phyloP scores from a whole-genome alignment of 352 stramenopile species.

The Globisporangium rhizosaccharum region DNA sequence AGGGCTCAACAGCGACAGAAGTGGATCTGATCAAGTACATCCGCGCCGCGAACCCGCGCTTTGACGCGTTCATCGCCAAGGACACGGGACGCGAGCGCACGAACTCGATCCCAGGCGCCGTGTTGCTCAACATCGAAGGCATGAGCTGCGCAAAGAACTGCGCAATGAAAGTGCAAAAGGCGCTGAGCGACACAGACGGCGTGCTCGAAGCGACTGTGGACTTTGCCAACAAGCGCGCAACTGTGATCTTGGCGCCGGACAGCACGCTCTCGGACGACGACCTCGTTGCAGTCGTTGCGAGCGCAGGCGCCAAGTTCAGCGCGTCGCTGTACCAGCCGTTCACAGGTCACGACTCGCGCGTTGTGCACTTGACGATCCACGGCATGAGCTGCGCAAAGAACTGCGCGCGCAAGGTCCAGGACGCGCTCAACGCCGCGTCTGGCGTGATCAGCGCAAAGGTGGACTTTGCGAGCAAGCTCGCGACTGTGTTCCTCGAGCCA shows the following conservation, averaged over 20 bases:
- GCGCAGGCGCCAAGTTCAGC: slow-evolving; percentile 40
- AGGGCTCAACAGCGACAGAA: slow-evolving; percentile 74
- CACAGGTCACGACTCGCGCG: slow-evolving; percentile 52
- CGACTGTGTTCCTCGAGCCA: slow-evolving; percentile 71
- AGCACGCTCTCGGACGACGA: slow-evolving; percentile 60
- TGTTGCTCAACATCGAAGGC: slow-evolving; percentile 68
- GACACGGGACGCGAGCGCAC: slow-evolving; percentile 32
- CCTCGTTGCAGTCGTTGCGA: slow-evolving; percentile 54
- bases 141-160: slow-evolving; percentile 77
- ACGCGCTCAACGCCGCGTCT: slow-evolving; percentile 40
- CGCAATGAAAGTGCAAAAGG: slow-evolving; percentile 46
- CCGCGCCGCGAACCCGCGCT: slow-evolving; percentile 61
- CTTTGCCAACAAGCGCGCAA: slow-evolving; percentile 63
- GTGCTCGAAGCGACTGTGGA: slow-evolving; percentile 72
- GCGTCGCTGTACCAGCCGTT: slow-evolving; percentile 67
- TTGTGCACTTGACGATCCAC: slow-evolving; percentile 64
- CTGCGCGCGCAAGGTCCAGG: slow-evolving; percentile 70
- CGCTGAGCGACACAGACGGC: slow-evolving; percentile 36
- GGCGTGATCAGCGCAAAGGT: slow-evolving; percentile 80
- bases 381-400: slow-evolving; percentile 80
- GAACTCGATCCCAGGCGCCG: slow-evolving; percentile 50
- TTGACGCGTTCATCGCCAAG: slow-evolving; percentile 66
- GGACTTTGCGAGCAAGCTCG: slow-evolving; percentile 70
- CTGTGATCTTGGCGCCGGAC: slow-evolving; percentile 56
- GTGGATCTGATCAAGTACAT: slow-evolving; percentile 87